Conservation (phyloP, 257 asterid species). For the Solanum piurae region DNA sequence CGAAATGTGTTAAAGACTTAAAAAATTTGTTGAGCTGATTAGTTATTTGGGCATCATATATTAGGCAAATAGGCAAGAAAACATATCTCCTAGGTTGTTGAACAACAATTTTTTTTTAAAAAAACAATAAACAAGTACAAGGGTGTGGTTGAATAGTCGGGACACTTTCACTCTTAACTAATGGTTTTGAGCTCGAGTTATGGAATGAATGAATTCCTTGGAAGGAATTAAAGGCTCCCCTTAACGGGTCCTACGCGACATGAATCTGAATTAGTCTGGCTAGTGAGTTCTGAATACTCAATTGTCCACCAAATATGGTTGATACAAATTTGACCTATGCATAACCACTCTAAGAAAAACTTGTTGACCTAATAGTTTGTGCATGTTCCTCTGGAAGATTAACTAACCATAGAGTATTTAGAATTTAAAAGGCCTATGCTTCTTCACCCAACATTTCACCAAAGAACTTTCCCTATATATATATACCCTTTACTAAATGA, state of each 20-base stretch:
- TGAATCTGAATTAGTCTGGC: background rate
- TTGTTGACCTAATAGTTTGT: background rate
- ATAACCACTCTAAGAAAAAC: background rate
- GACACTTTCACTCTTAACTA: background rate
- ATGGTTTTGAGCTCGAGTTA: background rate
- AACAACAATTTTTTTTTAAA: background rate
- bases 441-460: background rate
- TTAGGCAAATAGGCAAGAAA: background rate
- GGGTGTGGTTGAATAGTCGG: background rate
- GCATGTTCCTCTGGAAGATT: background rate
- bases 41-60: background rate
- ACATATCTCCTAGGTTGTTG: background rate
- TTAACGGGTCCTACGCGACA: background rate
- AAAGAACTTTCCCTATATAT: background rate
- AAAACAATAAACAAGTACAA: background rate
- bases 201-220: background rate
- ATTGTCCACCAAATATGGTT: background rate
- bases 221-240: background rate
- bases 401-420: background rate
- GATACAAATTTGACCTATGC: background rate
- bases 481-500: background rate
- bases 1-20: background rate
- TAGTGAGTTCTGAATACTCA: background rate
- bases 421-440: background rate
- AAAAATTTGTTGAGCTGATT: background rate